Conservation (phyloP, 78 protist genomes). For the Guillardia theta region DNA sequence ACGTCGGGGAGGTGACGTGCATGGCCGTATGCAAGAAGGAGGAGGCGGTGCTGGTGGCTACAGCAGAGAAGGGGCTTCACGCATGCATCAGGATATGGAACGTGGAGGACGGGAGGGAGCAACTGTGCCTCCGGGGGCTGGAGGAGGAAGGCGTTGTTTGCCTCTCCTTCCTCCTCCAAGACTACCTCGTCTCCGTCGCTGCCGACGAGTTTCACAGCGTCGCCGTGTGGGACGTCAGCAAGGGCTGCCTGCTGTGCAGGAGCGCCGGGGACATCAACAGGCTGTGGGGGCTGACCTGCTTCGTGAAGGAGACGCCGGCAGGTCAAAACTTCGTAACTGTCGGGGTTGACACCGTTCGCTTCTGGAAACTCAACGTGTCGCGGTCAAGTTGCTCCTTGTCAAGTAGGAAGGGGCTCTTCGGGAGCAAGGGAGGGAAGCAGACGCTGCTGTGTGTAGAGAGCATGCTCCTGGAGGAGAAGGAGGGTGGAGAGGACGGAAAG, state of each 20-base stretch:
- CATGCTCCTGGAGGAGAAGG: neutral
- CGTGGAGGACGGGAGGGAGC: neutral
- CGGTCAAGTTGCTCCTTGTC: too few species aligned
- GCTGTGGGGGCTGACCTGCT: too few species aligned
- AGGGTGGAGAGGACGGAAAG: neutral
- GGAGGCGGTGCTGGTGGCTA: too few species aligned
- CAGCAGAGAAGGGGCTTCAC: too few species aligned
- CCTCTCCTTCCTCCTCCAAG: neutral
- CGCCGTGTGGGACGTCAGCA: neutral
- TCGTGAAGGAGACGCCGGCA: too few species aligned
- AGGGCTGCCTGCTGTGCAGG: neutral
- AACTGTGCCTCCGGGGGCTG: neutral
- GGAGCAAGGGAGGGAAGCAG: neutral
- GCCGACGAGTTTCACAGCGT: neutral
- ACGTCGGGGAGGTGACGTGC: neutral
- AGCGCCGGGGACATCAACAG: neutral
- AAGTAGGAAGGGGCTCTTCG: neutral
- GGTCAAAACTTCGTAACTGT: neutral
- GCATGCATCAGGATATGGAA: neutral
- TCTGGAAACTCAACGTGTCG: neutral
- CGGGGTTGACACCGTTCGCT: neutral
- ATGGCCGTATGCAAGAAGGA: too few species aligned
- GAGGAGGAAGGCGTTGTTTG: neutral
- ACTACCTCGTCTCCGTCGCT: neutral
- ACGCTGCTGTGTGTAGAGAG: neutral